Percentiles rank a stretch among this genome's conserved stretches.
Conservation (phyloP, 331 rosid species). For the Erythrophleum ivorense region DNA sequence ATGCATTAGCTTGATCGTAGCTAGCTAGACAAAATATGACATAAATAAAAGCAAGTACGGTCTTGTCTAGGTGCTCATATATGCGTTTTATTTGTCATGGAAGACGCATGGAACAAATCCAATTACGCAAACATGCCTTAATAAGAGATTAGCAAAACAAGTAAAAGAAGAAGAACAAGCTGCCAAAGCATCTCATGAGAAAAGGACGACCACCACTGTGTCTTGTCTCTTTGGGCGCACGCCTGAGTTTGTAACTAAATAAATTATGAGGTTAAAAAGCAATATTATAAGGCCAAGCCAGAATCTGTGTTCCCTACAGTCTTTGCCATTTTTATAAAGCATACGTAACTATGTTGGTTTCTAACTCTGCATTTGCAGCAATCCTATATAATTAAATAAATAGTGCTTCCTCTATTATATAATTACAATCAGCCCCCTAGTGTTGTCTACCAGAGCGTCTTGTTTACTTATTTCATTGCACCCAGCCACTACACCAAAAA, state of each 20-base stretch:
- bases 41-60: neutral
- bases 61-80: neutral
- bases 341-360: slow-evolving; percentile 76
- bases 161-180: slow-evolving; percentile 39
- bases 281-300: slow-evolving; percentile 40
- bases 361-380: slow-evolving; percentile 45
- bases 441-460: slow-evolving; percentile 44
- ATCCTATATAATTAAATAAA: slow-evolving; percentile 17
- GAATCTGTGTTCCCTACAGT: slow-evolving; percentile 51
- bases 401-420: slow-evolving; percentile 36
- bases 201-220: slow-evolving; percentile 48
- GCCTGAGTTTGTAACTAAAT: slow-evolving; percentile 42
- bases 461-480: slow-evolving; percentile 36
- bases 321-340: slow-evolving; percentile 46
- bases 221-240: slow-evolving; percentile 56
- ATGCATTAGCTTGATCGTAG: neutral
- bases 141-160: slow-evolving; percentile 17
- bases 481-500: slow-evolving; percentile 43
- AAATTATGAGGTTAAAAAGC: slow-evolving; percentile 37
- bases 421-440: slow-evolving; percentile 38
- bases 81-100: neutral
- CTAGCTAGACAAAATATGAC: neutral
- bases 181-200: slow-evolving; percentile 41
- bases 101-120: slow-evolving; percentile 13
- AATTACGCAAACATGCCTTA: slow-evolving; percentile 2